A percentile compares a stretch with the other conserved stretches of the same genome.
These are phyloP conservation scores for Solanum pennellii DNA, from an alignment of 257 asterid genomes.

Conservation along the genomic window DNA sequence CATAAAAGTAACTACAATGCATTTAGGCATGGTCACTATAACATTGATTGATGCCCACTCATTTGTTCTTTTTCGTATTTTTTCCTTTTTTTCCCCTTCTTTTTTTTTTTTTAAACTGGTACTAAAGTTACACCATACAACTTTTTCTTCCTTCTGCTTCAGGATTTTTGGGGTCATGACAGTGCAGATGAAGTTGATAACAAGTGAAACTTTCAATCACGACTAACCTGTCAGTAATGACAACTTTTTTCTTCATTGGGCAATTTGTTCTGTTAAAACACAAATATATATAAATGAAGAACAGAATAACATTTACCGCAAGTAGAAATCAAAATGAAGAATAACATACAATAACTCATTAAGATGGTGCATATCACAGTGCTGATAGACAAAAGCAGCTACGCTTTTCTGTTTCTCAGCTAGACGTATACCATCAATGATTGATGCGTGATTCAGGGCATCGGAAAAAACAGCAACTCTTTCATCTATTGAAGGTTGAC, in stretches of 20 bases:
- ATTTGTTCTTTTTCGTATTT: neutral
- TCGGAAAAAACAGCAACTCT: conserved; percentile 85
- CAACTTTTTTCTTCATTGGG: conserved; percentile 81
- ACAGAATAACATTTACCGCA: neutral
- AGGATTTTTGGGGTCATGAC: neutral
- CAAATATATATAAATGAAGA: conserved; percentile 5
- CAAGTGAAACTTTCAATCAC: neutral
- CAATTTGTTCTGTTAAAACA: conserved; percentile 68
- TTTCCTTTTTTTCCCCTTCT: neutral
- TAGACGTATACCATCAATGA: conserved; percentile 93
- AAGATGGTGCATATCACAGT: conserved; percentile 90
- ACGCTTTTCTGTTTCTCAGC: conserved; percentile 75
- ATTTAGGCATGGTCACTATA: neutral
- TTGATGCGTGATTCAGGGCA: conserved; percentile 93
- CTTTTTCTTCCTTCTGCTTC: neutral
- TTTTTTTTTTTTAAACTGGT: neutral
- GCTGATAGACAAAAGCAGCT: conserved; percentile 62
- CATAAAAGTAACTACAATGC: neutral
- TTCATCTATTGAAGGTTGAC: conserved; percentile 41
- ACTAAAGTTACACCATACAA: neutral
- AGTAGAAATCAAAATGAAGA: neutral
- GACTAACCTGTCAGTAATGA: conserved; percentile 87
- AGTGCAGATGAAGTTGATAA: neutral
- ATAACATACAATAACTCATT: conserved; percentile 59
- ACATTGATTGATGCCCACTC: neutral